A percentile compares a stretch with the other conserved stretches of the same genome.
phyloP scores from a whole-genome alignment of 2,329 filamentous ascomycete genomes.

The Aspergillus pseudonomiae region DNA sequence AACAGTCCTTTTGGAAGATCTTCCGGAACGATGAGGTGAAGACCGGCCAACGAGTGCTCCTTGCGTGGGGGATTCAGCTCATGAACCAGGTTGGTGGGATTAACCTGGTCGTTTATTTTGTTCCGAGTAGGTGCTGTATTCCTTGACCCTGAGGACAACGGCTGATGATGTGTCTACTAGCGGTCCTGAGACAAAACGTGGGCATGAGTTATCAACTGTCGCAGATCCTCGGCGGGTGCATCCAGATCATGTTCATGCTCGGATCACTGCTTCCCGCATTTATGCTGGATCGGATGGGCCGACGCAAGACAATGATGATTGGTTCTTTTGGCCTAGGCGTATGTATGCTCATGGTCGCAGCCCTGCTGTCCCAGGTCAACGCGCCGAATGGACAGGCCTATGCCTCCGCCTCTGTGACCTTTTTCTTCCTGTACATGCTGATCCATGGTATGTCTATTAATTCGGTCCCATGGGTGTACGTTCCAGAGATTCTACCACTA shows the following conservation, averaged over 20 bases:
- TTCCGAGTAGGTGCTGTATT: background rate
- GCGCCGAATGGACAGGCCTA: background rate
- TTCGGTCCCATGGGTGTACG: constrained; percentile 46
- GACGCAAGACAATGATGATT: constrained; percentile 39
- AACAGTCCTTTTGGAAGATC: constrained; percentile 34
- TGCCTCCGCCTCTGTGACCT: background rate
- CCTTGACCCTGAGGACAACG: background rate
- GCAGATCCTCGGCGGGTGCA: constrained; percentile 28
- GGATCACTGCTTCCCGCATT: constrained; percentile 50
- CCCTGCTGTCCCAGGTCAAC: constrained; percentile 45
- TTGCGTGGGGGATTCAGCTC: constrained; percentile 49
- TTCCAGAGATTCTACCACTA: constrained; percentile 54
- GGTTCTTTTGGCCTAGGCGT: constrained; percentile 36
- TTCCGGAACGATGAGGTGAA: constrained; percentile 47
- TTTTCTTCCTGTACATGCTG: background rate
- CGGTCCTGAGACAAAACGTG: background rate
- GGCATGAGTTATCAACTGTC: constrained; percentile 44
- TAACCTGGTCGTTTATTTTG: background rate
- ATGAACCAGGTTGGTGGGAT: background rate
- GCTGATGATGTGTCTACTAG: background rate
- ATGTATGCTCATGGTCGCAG: constrained; percentile 40
- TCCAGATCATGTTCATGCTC: constrained; percentile 33
- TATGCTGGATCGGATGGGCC: constrained; percentile 46
- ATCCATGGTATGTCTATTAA: background rate
- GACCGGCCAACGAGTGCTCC: constrained; percentile 49